A percentile compares a stretch with the other conserved stretches of the same genome.
Evolutionary conservation across 2,329 filamentous ascomycete species (phyloP).

Genomic region (Escovopsis sp.): DNA sequence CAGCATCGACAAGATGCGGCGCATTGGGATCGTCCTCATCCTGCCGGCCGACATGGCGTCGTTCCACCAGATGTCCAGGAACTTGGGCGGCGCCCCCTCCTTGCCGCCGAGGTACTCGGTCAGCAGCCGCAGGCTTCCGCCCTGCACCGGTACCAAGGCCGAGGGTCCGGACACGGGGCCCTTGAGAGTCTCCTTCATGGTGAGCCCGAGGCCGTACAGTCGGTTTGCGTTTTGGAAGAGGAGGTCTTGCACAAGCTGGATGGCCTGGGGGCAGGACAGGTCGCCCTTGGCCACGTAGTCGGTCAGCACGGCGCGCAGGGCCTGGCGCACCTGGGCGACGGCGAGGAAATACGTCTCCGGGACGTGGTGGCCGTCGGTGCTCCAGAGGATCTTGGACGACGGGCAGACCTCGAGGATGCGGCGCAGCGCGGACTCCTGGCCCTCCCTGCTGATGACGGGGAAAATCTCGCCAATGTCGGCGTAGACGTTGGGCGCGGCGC

Average conservation of each 20-base stretch:
- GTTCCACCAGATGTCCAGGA: slow-evolving; percentile 60
- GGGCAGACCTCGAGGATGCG: slow-evolving; percentile 64
- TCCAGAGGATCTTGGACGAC: slow-evolving; percentile 62
- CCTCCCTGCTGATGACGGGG: slow-evolving; percentile 59
- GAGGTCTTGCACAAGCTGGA: slow-evolving; percentile 47
- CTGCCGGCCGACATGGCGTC: slow-evolving; percentile 61
- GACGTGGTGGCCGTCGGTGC: slow-evolving; percentile 65
- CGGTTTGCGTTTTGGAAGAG: slow-evolving; percentile 64
- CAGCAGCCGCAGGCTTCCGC: slow-evolving; percentile 1
- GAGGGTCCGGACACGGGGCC: too few relatives aligned
- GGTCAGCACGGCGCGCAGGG: slow-evolving; percentile 49
- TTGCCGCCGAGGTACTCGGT: slow-evolving; percentile 29
- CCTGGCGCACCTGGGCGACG: slow-evolving; percentile 55
- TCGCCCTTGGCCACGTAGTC: slow-evolving; percentile 52
- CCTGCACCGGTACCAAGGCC: too few relatives aligned
- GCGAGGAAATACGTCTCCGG: slow-evolving; percentile 66
- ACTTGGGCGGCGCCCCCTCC: slow-evolving; percentile 33
- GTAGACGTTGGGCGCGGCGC: slow-evolving; percentile 64
- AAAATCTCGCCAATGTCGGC: slow-evolving; percentile 75
- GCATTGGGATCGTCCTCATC: slow-evolving; percentile 51
- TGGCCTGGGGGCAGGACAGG: slow-evolving; percentile 44
- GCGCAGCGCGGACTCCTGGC: slow-evolving; percentile 54
- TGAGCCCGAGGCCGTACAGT: slow-evolving; percentile 49
- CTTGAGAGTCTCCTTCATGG: slow-evolving; percentile 21
- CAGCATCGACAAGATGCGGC: slow-evolving; percentile 34